A percentile compares a stretch with the other conserved stretches of the same genome.
Conservation (phyloP, 192 early-diverging fungal genomes). For the Backusella westeae region DNA sequence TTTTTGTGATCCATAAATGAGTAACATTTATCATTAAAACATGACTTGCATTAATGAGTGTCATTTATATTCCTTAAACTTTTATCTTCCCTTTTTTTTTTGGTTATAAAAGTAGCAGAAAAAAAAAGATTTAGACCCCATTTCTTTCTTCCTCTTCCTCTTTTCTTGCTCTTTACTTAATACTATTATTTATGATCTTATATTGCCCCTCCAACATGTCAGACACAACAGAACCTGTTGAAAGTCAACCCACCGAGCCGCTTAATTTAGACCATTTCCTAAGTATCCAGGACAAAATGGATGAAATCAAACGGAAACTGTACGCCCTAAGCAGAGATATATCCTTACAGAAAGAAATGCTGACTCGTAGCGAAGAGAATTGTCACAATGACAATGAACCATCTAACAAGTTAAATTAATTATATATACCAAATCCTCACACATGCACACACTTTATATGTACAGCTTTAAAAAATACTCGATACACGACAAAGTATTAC, state of each 20-base stretch:
- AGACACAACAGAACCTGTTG: conserved; percentile 6
- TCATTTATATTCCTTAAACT: background rate
- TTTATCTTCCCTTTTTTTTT: background rate
- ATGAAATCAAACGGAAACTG: background rate
- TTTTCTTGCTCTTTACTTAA: background rate
- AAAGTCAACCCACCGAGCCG: background rate
- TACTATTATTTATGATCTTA: background rate
- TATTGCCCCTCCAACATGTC: background rate
- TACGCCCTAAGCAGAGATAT: background rate
- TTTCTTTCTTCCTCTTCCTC: background rate
- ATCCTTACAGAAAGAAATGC: background rate
- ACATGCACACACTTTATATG: background rate
- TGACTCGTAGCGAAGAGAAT: background rate
- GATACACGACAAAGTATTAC: background rate
- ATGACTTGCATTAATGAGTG: background rate
- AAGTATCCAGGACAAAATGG: background rate
- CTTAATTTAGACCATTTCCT: background rate
- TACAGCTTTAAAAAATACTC: background rate
- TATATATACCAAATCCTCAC: background rate
- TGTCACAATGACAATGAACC: background rate
- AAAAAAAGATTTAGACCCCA: background rate
- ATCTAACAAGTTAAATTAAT: background rate
- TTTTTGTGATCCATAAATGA: background rate
- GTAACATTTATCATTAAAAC: background rate
- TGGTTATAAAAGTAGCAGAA: background rate